A percentile compares a stretch with the other conserved stretches of the same genome.
phyloP scores from a whole-genome alignment of 2,329 filamentous ascomycete genomes.

The Trichoderma sp. region DNA sequence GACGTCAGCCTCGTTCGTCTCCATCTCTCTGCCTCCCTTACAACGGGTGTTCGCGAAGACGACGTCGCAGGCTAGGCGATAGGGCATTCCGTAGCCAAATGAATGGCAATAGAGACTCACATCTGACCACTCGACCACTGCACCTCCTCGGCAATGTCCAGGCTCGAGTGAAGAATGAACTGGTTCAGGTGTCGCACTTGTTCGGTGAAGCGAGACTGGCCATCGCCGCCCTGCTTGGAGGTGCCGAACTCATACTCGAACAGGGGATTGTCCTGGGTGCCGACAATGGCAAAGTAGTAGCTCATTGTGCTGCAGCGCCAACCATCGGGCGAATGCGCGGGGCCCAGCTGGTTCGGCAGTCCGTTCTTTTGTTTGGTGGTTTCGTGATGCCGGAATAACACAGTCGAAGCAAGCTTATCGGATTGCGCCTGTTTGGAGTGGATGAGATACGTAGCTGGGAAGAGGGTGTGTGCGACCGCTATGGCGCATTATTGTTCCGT shows the following conservation, averaged over 20 bases:
- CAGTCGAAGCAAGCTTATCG: not conserved
- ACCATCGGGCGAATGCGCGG: not conserved
- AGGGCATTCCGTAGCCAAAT: not conserved
- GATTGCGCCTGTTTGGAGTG: not conserved
- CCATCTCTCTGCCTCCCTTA: not conserved
- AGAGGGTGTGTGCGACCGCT: not conserved
- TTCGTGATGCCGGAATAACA: not conserved
- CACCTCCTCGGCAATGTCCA: slow-evolving; percentile 94
- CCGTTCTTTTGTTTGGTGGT: not conserved
- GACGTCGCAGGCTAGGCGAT: not conserved
- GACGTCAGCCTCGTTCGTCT: not conserved
- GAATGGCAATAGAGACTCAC: slow-evolving; percentile 45
- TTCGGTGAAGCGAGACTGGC: slow-evolving; percentile 81
- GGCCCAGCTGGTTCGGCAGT: not conserved
- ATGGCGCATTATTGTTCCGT: slow-evolving; percentile 21
- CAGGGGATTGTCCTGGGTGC: slow-evolving; percentile 90
- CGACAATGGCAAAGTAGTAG: slow-evolving; percentile 97
- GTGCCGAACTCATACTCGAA: slow-evolving; percentile 98
- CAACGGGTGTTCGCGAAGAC: not conserved
- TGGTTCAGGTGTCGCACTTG: slow-evolving; percentile 93
- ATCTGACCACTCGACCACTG: slow-evolving; percentile 88
- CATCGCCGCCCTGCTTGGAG: slow-evolving; percentile 92
- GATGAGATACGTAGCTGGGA: not conserved
- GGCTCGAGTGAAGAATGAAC: slow-evolving; percentile 89
- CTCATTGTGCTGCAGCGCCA: slow-evolving; percentile 62